Evolutionary conservation across 2,329 filamentous ascomycete genomes (phyloP), one percentile per base, ranked within the genome.

Genomic region (Sordariomycetes sp.): DNA sequence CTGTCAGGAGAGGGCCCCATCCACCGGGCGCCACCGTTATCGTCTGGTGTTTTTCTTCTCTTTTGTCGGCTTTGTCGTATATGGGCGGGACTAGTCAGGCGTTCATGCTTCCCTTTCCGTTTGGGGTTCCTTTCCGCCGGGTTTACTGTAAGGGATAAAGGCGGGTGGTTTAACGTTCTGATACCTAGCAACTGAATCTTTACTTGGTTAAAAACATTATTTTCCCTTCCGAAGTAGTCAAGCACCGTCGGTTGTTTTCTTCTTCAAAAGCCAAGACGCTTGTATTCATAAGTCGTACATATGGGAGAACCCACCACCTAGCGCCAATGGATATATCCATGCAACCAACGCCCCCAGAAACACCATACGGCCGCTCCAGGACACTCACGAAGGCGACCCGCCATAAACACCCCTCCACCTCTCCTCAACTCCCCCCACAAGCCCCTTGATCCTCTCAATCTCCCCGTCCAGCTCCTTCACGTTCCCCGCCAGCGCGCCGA

Each of bases 381-480:
- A 46, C 18, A 54, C 20, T 20, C 43, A 20, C 18, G 6, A 16
- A 46, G 43, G 28, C 28, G 43, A 24, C 24, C 57, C 60, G 12
- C 43, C 57, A 56, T 62, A 62, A 28, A 61, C 37, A 32, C 58
- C 61, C 58, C 61, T 59, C 61, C 61, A 62, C 48, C 59, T 56
- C 59, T 78, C 70, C 61, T 93, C 89, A 4, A 93, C 77, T 20
- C 80, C 80, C 1, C 77, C 78, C 6, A 94, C 79, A 65, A 85
- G 82, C n/a, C 75, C 76, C 63, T 78, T 85, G 14, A 90, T 72
- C 32, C 76, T 77, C 61, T 85, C 82, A 62, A 96, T 93, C 73
- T 96, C 92, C 40, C 75, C 76, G 50, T 87, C 88, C 59, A 97
- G 71, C 72, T 96, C 92, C 59, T 94, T 89, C 32, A 90, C 74